phyloP scores from a whole-genome alignment of 2,329 filamentous ascomycete species.

The Talaromyces sp. region DNA sequence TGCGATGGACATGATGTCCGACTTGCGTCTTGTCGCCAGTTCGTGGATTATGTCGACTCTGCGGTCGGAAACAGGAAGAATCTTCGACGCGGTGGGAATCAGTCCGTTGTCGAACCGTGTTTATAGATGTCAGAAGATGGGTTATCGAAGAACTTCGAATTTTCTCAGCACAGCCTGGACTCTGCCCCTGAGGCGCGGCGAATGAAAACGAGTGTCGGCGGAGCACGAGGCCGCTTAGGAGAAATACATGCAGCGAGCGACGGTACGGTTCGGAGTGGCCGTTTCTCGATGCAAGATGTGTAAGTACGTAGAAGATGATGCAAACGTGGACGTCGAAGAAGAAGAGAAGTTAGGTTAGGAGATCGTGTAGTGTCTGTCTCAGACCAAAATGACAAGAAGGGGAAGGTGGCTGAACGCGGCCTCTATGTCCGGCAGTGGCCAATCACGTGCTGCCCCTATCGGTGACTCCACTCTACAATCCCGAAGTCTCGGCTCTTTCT shows the following conservation, averaged over 20 bases:
- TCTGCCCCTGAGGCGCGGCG: constrained; percentile 1
- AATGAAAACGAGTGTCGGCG: constrained; percentile 14
- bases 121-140: background rate
- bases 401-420: background rate
- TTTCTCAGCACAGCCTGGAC: background rate
- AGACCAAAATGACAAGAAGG: background rate
- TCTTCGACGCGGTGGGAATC: background rate
- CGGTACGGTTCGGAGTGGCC: constrained; percentile 65
- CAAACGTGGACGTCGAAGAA: background rate
- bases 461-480: background rate
- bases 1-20: constrained; percentile 8
- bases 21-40: background rate
- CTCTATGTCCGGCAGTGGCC: background rate
- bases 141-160: background rate
- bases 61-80: background rate
- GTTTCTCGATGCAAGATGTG: background rate
- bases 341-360: background rate
- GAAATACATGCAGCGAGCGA: constrained; percentile 79
- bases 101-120: background rate
- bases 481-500: background rate
- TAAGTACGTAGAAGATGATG: background rate
- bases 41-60: background rate
- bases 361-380: background rate
- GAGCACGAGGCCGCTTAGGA: constrained; percentile 2
- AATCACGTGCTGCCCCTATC: background rate